phyloP scores from a whole-genome alignment of 805 yeast genomes.

The Schwanniomyces polymorphus region DNA sequence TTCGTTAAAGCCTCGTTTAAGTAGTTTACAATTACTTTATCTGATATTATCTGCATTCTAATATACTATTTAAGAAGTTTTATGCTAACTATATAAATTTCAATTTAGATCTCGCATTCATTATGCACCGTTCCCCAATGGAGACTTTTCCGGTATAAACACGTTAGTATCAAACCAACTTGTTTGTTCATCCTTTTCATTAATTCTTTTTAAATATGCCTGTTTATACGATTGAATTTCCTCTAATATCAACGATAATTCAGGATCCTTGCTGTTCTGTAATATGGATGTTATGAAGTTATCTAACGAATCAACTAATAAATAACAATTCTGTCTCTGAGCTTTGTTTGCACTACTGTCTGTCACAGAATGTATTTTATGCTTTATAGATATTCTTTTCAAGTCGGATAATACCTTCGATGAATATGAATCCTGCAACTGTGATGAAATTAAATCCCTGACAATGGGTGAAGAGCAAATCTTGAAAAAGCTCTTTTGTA shows the following conservation, averaged over 20 bases:
- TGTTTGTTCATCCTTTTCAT: constrained; percentile 1
- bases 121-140: background rate
- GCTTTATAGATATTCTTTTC: constrained; percentile 31
- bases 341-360: constrained; percentile 20
- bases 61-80: background rate
- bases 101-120: background rate
- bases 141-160: background rate
- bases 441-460: constrained; percentile 10
- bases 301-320: constrained; percentile 14
- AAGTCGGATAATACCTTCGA: constrained; percentile 24
- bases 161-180: background rate
- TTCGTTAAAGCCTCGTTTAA: constrained; percentile 25
- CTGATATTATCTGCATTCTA: constrained; percentile 28
- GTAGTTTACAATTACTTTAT: constrained; percentile 25
- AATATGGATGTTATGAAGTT: constrained; percentile 9
- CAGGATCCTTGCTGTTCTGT: constrained; percentile 2
- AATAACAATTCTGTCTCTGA: constrained; percentile 26
- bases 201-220: constrained; percentile 6
- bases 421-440: background rate
- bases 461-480: constrained; percentile 15
- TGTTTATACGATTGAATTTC: constrained; percentile 8
- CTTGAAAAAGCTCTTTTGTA: constrained; percentile 26
- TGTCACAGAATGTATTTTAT: constrained; percentile 23
- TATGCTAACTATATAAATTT: background rate
- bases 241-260: constrained; percentile 6